phyloP scores from a whole-genome alignment of 768 basidiomycete genomes.

The Lentinus tigrinus region DNA sequence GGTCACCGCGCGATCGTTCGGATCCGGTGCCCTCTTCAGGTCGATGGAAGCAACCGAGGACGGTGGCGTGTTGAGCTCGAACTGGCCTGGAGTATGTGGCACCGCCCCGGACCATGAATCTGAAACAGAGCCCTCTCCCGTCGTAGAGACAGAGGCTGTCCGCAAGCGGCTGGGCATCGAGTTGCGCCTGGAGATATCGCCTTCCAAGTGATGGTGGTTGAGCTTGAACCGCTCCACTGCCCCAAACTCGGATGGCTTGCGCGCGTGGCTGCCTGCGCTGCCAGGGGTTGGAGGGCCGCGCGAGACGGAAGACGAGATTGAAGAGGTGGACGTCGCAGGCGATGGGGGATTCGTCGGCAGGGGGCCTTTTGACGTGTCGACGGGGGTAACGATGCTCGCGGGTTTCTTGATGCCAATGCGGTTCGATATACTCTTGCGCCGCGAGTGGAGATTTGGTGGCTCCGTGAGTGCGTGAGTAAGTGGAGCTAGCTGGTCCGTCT shows the following conservation, averaged over 20 bases:
- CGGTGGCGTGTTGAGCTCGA: constrained; percentile 64
- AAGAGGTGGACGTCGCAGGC: constrained; percentile 88
- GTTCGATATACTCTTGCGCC: constrained; percentile 81
- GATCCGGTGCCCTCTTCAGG: constrained; percentile 71
- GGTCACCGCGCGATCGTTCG: constrained; percentile 86
- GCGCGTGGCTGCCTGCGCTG: constrained; percentile 56
- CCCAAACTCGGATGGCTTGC: constrained; percentile 89
- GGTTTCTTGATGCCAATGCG: constrained; percentile 79
- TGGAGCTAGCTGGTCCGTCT: constrained; percentile 85
- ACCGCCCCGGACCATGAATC: constrained; percentile 67
- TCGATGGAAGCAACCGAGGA: constrained; percentile 88
- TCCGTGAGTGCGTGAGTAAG: constrained; percentile 73
- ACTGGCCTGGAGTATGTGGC: constrained; percentile 38
- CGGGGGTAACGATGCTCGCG: constrained; percentile 62
- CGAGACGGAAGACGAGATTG: constrained; percentile 86
- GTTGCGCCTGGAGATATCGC: constrained; percentile 64
- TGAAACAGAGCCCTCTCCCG: constrained; percentile 75
- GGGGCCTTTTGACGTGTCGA: constrained; percentile 43
- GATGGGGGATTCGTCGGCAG: constrained; percentile 81
- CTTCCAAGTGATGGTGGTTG: constrained; percentile 73
- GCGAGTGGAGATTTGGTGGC: constrained; percentile 51
- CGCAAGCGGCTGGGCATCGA: constrained; percentile 86
- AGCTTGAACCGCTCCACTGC: constrained; percentile 88
- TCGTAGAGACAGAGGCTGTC: constrained; percentile 80
- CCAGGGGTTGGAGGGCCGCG: constrained; percentile 76